Base-by-base conservation (phyloP, 2,329 filamentous ascomycete genomes). In the Beauveria rudraprayagi region DNA sequence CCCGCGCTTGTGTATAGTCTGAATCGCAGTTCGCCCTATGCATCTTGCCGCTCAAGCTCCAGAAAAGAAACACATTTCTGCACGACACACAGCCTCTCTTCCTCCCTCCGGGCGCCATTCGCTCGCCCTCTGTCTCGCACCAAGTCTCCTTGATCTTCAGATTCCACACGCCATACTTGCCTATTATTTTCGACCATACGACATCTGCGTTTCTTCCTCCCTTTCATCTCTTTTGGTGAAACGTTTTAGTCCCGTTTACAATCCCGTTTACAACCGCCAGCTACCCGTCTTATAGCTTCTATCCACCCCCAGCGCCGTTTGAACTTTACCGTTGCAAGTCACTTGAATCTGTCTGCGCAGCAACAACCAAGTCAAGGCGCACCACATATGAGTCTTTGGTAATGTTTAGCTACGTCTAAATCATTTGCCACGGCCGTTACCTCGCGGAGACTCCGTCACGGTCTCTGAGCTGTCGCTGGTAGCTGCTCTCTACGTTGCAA, bases 61-160 rank as follows among this genome's bases (percentile, higher is more conserved):
- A 58, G 46, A 50, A 58, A 58, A 56, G 50, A 50, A 58, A 30
- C 56, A 58, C 46, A 41, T 50, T 58, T 58, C 34, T 50, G 56
- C 44, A 58, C 56, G 30, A 57, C 55, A 43, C 52, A 57, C 30
- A 19, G 30, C 28, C 56, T 58, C 56, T 58, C 55, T 50, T 43
- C 56, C 56, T 58, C 44, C 56, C 44, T 58, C 44, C 22, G 22
- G 56, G 34, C 30, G n/a, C 34, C 56, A 28, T 19, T 50, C 46
- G 28, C 44, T 50, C 17, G 5, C 46, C 54, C 41, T 37, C 40
- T 46, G 40, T 30, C 40, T 56, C 30, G 17, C 30, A 43, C 44
- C 28, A 34, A 34, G 10, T 34, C 30, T 34, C 30, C 30, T 43
- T 24, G 17, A 34, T 56, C 41, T 24, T n/a, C 43, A 30, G 50